A percentile compares a stretch with the other conserved stretches of the same genome.
Evolutionary conservation across 2,329 filamentous ascomycete genomes (phyloP).

Genomic region (Truncatella angustata): DNA sequence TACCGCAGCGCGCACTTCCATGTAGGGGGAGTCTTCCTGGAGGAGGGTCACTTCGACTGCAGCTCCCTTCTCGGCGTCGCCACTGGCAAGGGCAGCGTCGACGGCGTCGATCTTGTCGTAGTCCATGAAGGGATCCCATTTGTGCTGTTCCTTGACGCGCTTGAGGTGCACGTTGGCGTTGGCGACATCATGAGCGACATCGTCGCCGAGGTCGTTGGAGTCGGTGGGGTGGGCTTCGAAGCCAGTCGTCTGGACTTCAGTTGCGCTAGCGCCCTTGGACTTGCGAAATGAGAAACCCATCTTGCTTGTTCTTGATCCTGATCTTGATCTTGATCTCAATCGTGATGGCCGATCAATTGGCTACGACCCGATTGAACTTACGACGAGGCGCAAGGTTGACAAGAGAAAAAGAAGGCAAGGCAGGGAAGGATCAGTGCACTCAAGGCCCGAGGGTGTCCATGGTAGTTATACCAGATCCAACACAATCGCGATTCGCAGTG

Average conservation of each 20-base stretch:
- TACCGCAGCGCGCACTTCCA: conserved; percentile 61
- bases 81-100: conserved; percentile 53
- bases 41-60: conserved; percentile 57
- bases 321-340: too few species aligned
- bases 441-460: too few species aligned
- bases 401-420: too few species aligned
- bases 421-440: too few species aligned
- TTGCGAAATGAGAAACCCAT: conserved; percentile 8
- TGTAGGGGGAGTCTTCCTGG: conserved; percentile 66
- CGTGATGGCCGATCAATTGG: too few species aligned
- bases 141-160: conserved; percentile 5
- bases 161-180: background rate
- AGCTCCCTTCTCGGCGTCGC: conserved; percentile 54
- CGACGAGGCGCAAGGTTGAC: too few species aligned
- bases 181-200: background rate
- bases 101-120: conserved; percentile 60
- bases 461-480: too few species aligned
- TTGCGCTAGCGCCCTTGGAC: background rate
- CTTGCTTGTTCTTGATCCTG: too few species aligned
- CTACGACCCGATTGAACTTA: too few species aligned
- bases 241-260: background rate
- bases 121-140: conserved; percentile 35
- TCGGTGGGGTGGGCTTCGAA: background rate
- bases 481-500: too few species aligned
- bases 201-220: background rate